These are phyloP conservation scores for Purpureocillium takamizusanense DNA, from an alignment of 2,329 filamentous ascomycete genomes.

Conservation along the genomic window DNA sequence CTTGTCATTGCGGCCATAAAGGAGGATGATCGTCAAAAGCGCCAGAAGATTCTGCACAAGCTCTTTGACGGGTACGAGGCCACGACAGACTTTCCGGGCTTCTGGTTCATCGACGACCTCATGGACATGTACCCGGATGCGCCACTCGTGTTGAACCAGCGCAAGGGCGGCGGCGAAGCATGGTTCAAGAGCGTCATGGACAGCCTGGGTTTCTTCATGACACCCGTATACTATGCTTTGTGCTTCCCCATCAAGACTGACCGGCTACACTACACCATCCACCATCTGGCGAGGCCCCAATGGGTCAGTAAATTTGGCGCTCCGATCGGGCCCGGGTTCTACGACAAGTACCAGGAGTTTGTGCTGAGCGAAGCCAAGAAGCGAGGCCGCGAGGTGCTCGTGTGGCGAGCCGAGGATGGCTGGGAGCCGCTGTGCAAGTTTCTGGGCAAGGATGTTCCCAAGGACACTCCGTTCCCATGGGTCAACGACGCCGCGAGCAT, in stretches of 20 bases:
- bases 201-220: constrained; percentile 19
- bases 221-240: constrained; percentile 13
- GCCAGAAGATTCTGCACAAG: constrained; percentile 18
- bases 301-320: constrained; percentile 6
- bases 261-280: constrained; percentile 17
- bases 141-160: constrained; percentile 21
- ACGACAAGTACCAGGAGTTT: constrained; percentile 13
- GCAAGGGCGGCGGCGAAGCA: constrained; percentile 10
- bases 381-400: constrained; percentile 15
- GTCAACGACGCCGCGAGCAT: constrained; percentile 18
- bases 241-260: constrained; percentile 17
- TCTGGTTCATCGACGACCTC: constrained; percentile 23
- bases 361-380: constrained; percentile 19
- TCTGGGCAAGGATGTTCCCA: constrained; percentile 22
- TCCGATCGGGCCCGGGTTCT: constrained; percentile 6
- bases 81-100: constrained; percentile 19
- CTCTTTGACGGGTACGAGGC: constrained; percentile 21
- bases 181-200: constrained; percentile 18
- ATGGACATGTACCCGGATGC: constrained; percentile 29
- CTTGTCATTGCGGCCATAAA: constrained; percentile 16
- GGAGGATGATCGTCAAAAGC: constrained; percentile 15
- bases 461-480: constrained; percentile 21
- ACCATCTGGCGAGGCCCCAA: constrained; percentile 4
- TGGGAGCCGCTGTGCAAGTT: constrained; percentile 35
- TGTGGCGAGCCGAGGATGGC: constrained; percentile 23